These are phyloP conservation scores for Chlorella sp. DNA, from an alignment of 139 green algal species.

Conservation along the genomic window DNA sequence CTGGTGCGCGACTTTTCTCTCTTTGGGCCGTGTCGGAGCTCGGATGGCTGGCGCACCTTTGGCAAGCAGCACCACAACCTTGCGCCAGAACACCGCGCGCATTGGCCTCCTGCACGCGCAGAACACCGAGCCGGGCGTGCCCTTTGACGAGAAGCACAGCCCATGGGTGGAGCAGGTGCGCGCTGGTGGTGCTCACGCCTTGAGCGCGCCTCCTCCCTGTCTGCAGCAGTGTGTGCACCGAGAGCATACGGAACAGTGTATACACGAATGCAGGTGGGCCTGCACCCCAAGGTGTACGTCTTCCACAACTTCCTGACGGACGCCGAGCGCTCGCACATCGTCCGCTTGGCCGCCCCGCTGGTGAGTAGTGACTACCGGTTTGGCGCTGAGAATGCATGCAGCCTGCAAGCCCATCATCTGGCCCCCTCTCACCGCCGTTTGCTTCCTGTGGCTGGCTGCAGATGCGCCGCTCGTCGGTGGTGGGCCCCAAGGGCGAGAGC, in stretches of 20 bases:
- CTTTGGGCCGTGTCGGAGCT: background rate
- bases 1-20: background rate
- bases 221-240: background rate
- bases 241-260: background rate
- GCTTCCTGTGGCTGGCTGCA: conserved; percentile 13
- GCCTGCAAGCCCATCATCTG: too few relatives aligned
- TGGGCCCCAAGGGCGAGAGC: conserved; percentile 37
- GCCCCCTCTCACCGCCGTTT: too few relatives aligned
- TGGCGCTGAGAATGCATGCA: too few relatives aligned
- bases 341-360: conserved; percentile 22
- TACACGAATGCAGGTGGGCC: conserved; percentile 34
- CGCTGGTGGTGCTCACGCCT: background rate
- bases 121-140: conserved; percentile 2
- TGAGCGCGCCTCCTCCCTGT: background rate
- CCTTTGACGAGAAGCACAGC: background rate
- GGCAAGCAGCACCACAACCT: background rate
- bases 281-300: conserved; percentile 52
- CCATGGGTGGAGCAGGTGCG: background rate
- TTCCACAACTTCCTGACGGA: conserved; percentile 75
- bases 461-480: conserved; percentile 68
- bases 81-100: background rate
- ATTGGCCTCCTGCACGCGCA: background rate
- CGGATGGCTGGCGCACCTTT: background rate
- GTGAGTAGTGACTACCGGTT: too few relatives aligned
- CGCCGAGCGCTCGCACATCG: conserved; percentile 60